Base-by-base conservation (phyloP, 768 basidiomycete genomes). In the Termitomyces sp. region DNA sequence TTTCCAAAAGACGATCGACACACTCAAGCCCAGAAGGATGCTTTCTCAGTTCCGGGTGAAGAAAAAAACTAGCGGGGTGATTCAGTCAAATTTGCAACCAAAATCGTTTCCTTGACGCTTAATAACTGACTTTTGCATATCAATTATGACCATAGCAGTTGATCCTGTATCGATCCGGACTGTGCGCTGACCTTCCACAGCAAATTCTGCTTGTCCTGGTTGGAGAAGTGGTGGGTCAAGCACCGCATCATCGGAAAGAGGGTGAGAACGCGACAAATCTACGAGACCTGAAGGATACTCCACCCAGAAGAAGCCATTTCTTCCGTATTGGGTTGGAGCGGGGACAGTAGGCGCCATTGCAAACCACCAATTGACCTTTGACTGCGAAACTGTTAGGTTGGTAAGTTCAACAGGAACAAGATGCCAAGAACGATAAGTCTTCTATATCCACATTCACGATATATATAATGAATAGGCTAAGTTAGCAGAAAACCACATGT, bases 101-200 rank as follows among this genome's bases (percentile, higher is more conserved):
- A 47, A 35, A 23, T 7, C 33, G 49, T 28, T 32, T 48, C 50
- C n/a, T 46, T 47, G 10, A 56, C 23, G 40, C 18, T 30, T 4
- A n/a, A 6, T 18, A 14, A 62, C 77, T 60, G 65, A 87, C 87
- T 88, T 89, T 68, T 88, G 87, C 88, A 89, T 88, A 65, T 88
- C 87, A 53, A 88, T 78, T 20, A 88, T 75, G n/a, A 87, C 80
- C 56, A 83, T 69, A 10, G 86, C 87, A 18, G 77, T 81, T 50
- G 74, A 70, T 33, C 77, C 70, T 36, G 74, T 77, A 63, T 82
- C 75, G 30, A 87, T 71, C 52, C 86, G 74, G 50, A 87, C 70
- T 20, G 70, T 73, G 26, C 84, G 76, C 23, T 77, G 76, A 18
- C 81, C 79, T 59, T 83, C 75, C 4, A 84, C 85, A 4, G 74